Percentiles rank a stretch among this genome's conserved stretches.
Evolutionary conservation across 2,329 filamentous ascomycete genomes (phyloP).

Genomic region (Fusarium sp.): DNA sequence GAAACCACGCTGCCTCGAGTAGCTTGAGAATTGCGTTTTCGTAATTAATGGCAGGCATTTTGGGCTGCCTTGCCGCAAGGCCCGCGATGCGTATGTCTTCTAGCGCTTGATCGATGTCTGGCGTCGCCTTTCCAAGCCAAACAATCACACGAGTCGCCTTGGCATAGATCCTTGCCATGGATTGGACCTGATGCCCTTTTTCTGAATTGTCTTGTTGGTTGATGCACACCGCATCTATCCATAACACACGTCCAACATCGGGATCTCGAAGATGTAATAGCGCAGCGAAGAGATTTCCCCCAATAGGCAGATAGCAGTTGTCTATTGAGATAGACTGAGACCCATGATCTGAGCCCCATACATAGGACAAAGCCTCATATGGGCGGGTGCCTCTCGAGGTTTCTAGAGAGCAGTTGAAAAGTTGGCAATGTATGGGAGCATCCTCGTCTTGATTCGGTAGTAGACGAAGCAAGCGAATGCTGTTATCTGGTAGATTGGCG

Average conservation of each 20-base stretch:
- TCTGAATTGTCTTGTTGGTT: not conserved
- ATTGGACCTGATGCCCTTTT: not conserved
- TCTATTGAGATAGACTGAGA: not conserved
- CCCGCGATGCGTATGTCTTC: not conserved
- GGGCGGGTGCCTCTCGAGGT: not conserved
- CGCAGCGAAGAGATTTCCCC: not conserved
- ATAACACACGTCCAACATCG: not conserved
- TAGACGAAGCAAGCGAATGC: not conserved
- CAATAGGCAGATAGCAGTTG: fast-evolving
- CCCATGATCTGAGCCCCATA: not conserved
- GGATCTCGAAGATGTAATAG: not conserved
- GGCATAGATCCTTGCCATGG: not conserved
- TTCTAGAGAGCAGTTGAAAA: not conserved
- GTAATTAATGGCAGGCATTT: fast-evolving
- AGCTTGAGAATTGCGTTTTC: fast-evolving
- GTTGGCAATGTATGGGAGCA: not conserved
- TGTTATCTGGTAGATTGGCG: no score
- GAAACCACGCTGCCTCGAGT: not conserved
- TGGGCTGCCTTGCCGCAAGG: not conserved
- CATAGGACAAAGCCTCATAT: not conserved
- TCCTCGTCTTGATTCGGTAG: not conserved
- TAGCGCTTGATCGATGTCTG: not conserved
- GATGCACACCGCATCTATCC: not conserved
- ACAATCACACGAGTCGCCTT: not conserved
- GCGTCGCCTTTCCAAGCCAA: not conserved